Conservation (phyloP, 768 basidiomycete genomes). For the Pulveroboletus ravenelii region DNA sequence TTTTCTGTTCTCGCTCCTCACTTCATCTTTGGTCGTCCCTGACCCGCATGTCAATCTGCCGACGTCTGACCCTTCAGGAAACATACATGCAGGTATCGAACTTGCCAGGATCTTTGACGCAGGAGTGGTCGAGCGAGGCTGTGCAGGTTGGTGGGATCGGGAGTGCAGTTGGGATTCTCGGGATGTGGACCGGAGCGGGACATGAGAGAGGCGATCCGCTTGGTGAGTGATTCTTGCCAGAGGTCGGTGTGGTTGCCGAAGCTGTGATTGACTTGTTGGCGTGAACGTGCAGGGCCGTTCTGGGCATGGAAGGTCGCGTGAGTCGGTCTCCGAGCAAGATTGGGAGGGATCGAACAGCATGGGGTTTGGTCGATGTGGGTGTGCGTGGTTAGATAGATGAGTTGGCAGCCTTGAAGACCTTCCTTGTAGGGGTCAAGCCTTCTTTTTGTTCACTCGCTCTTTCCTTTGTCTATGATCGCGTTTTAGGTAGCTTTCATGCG, state of each 20-base stretch:
- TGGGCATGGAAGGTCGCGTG: slow-evolving; percentile 41
- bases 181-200: slow-evolving; percentile 50
- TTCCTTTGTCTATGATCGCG: too few relatives aligned
- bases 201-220: slow-evolving; percentile 43
- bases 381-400: too few relatives aligned
- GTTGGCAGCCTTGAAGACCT: too few relatives aligned
- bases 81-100: slow-evolving; percentile 30
- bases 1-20: neutral
- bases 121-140: slow-evolving; percentile 53
- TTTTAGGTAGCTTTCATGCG: too few relatives aligned
- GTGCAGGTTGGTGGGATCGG: slow-evolving; percentile 54
- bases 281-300: slow-evolving; percentile 32
- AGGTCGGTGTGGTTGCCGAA: too few relatives aligned
- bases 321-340: slow-evolving; percentile 1
- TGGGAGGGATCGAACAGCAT: too few relatives aligned
- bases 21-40: neutral
- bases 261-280: neutral
- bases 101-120: slow-evolving; percentile 26
- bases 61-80: slow-evolving; percentile 11
- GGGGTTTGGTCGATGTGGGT: neutral
- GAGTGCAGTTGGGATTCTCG: slow-evolving; percentile 49
- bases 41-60: neutral
- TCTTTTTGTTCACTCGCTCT: too few relatives aligned
- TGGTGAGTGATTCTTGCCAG: slow-evolving; percentile 27
- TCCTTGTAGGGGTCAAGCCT: too few relatives aligned